Base-by-base conservation (phyloP, 768 basidiomycete species). In the Mycena olivaceomarginata region DNA sequence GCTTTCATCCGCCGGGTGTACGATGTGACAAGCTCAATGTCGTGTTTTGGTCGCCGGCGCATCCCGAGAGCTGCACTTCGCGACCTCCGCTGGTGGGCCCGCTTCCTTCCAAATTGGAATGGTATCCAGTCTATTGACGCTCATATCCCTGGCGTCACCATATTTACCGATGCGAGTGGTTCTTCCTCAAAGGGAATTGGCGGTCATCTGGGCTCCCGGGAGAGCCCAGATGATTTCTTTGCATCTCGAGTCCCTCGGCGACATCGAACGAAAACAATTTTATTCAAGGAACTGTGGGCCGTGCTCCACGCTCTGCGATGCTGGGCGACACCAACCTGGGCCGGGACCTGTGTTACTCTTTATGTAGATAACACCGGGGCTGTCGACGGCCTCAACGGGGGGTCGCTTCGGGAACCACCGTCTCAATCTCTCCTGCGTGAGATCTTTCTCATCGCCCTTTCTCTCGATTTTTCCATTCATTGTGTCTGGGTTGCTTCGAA, bases 211-310 rank as follows among this genome's bases (percentile, higher is more conserved):
- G 69, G 69, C 45, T 48, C 69, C 69, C 69, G 69, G 22, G 69
- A 70, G 69, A 43, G 15, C 15, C 67, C 67, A 15, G 53, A 57
- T n/a, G 67, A 69, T 11, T 69, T 69, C 41, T 69, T 69, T 25
- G 67, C 56, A n/a, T 56, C 67, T 31, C 56, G 56, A 12, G 46
- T 70, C 18, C 69, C 69, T 12, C 59, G 69, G 5, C 69, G 69
- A 2, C 69, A 70, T 57, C 59, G 59, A 0, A 59, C 16, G 20
- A 62, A 70, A 59, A 12, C 69, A 6, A 70, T 70, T 39, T 48
- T 70, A 22, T 70, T 70, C 69, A 70, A 70, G 59, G 69, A 70
- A 59, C 16, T 70, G 59, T 70, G 69, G 69, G 43, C 43, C 43
- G 43, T 45, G 43, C 43, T 45, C 43, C 66, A 67, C 53, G 66